Conservation (phyloP, 768 basidiomycete species). For the Pleurotus djamor region DNA sequence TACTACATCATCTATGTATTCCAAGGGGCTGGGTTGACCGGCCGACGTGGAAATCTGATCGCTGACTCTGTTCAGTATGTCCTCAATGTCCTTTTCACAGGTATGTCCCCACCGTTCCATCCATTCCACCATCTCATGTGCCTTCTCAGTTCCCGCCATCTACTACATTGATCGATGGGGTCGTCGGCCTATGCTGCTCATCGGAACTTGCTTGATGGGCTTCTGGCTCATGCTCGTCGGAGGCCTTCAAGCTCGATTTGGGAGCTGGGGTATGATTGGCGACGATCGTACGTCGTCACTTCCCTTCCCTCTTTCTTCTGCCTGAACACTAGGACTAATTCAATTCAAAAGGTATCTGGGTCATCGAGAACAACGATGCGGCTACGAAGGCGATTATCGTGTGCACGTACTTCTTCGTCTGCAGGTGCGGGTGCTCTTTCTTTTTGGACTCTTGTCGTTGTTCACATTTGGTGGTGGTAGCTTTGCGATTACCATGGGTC, state of each 20-base stretch:
- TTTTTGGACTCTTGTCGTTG: not conserved
- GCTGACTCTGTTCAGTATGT: slow-evolving; percentile 70
- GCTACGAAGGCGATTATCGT: slow-evolving; percentile 74
- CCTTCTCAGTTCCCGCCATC: slow-evolving; percentile 42
- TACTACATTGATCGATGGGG: slow-evolving; percentile 79
- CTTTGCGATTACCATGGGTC: slow-evolving; percentile 77
- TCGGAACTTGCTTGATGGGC: slow-evolving; percentile 66
- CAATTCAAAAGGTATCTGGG: slow-evolving; percentile 31
- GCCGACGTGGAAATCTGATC: slow-evolving; percentile 70
- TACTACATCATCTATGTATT: slow-evolving; percentile 73
- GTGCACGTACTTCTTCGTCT: slow-evolving; percentile 76
- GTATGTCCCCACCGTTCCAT: slow-evolving; percentile 17
- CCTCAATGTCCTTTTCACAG: slow-evolving; percentile 40
- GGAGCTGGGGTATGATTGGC: slow-evolving; percentile 55
- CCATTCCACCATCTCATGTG: slow-evolving; percentile 43
- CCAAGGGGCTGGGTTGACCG: slow-evolving; percentile 75
- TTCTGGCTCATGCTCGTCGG: slow-evolving; percentile 80
- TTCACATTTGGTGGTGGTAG: slow-evolving; percentile 14
- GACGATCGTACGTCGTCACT: slow-evolving; percentile 22
- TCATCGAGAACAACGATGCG: slow-evolving; percentile 50
- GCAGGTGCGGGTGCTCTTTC: slow-evolving; percentile 27
- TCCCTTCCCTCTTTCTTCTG: not conserved
- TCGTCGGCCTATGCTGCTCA: slow-evolving; percentile 71
- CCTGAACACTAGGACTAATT: not conserved
- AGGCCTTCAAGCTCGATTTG: slow-evolving; percentile 67